A percentile compares a stretch with the other conserved stretches of the same genome.
Conservation (phyloP, 75 land plant genomes). For the Azolla pinnata region DNA sequence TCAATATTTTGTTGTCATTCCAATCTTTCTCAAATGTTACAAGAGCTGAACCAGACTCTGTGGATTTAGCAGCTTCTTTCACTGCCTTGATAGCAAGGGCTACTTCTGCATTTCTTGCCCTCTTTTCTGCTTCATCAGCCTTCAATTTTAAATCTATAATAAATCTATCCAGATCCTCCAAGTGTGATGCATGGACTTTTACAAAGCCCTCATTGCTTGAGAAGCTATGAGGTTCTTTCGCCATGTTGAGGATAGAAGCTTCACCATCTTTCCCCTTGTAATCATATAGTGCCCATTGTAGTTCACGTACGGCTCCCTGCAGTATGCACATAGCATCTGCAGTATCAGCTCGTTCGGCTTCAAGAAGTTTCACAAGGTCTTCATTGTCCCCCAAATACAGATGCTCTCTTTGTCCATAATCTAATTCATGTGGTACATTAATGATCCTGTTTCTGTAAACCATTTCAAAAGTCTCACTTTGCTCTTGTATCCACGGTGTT, state of each 20-base stretch:
- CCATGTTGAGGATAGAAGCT: background rate
- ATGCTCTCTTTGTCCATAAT: slow-evolving; percentile 19
- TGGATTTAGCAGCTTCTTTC: slow-evolving; percentile 12
- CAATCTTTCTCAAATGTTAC: slow-evolving; percentile 11
- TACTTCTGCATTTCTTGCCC: slow-evolving; percentile 17
- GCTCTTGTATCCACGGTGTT: slow-evolving; percentile 7
- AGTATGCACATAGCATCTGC: slow-evolving; percentile 17
- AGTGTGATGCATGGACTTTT: slow-evolving; percentile 33
- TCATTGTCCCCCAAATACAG: slow-evolving; percentile 11
- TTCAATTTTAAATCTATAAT: slow-evolving; percentile 19
- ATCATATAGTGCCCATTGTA: slow-evolving; percentile 23
- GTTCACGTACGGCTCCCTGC: slow-evolving; percentile 21
- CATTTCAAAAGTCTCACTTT: slow-evolving; percentile 5
- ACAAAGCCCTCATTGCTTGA: slow-evolving; percentile 18
- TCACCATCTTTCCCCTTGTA: slow-evolving; percentile 8
- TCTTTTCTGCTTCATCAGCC: slow-evolving; percentile 22
- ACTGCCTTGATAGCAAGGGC: slow-evolving; percentile 10
- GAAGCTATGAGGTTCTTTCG: background rate
- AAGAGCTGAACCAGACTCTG: slow-evolving; percentile 9
- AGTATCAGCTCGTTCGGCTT: slow-evolving; percentile 15
- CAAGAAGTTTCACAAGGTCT: slow-evolving; percentile 20
- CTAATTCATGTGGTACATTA: slow-evolving; percentile 7
- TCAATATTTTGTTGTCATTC: background rate
- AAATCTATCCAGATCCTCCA: slow-evolving; percentile 27
- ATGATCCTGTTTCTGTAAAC: slow-evolving; percentile 1